Base-by-base conservation (phyloP, 441 rosid genomes). In the Arabidopsis hybrid region DNA sequence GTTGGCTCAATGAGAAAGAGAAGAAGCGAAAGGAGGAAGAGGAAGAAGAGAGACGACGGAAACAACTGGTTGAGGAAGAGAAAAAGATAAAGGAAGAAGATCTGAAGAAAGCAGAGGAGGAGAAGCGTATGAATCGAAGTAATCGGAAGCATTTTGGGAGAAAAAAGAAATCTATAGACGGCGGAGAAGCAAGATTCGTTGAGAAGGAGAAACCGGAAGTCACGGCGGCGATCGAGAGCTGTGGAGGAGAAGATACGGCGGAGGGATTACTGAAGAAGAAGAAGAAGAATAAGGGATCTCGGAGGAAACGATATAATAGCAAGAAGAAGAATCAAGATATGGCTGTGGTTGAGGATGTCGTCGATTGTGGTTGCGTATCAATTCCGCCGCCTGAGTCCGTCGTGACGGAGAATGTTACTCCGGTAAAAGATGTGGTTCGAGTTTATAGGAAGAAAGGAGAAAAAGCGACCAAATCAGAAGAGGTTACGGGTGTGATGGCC, bases 1-100 rank as follows among this genome's bases (percentile, higher is more conserved):
- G 80, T n/a, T 76, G 80, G 80, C 29, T 13, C 50, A 49, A 49
- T 2, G 72, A 76, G 49, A 64, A 64, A 76, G 42, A 50, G 12
- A 38, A 31, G 10, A 65, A 65, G 61, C 72, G 12, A 32, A 76
- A 56, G 57, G 72, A 61, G 18, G 51, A 38, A 9, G 75, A 67
- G 40, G 62, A 58, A 26, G 67, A 58, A 58, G 71, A 40, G 71
- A 64, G 40, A 57, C 66, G 66, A 57, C 21, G 49, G 66, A 49
- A 47, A 46, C 75, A 47, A 10, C 60, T 31, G 9, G 26, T 36
- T 5, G 75, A 63, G 38, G 71, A 75, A 38, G 51, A 60, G 12
- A 38, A 5, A 26, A 26, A 0, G 52, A 43, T 8, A 14, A 39
- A 39, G 11, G 52, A 75, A 8, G 69, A 50, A 18, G 73, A 47